These are phyloP conservation scores for slime mould (Dictyostelium discoideum) DNA, from an alignment of 78 protist genomes.

Conservation along the genomic window dicty_2.7 NC_007091.3:2162001-2162500, in stretches of 20 bases:
- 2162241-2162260: not conserved
- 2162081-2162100: too few relatives aligned
- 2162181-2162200: too few relatives aligned
- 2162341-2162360: not conserved
- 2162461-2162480: not conserved
- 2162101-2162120: too few relatives aligned
- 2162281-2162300: not conserved
- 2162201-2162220: too few relatives aligned
- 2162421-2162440: not conserved
- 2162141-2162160: too few relatives aligned
- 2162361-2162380: not conserved
- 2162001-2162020: too few relatives aligned
- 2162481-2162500: not conserved
- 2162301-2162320: not conserved
- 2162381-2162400: not conserved
- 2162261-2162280: not conserved
- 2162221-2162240: too few relatives aligned
- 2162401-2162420: not conserved
- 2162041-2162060: too few relatives aligned
- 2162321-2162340: not conserved
- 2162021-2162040: too few relatives aligned
- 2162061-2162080: too few relatives aligned
- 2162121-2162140: too few relatives aligned
- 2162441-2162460: slow-evolving; percentile 18
- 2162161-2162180: too few relatives aligned